These are phyloP conservation scores for Dinochytrium kinnereticum DNA, from an alignment of 371 early-diverging fungal species.

Conservation along the genomic window DNA sequence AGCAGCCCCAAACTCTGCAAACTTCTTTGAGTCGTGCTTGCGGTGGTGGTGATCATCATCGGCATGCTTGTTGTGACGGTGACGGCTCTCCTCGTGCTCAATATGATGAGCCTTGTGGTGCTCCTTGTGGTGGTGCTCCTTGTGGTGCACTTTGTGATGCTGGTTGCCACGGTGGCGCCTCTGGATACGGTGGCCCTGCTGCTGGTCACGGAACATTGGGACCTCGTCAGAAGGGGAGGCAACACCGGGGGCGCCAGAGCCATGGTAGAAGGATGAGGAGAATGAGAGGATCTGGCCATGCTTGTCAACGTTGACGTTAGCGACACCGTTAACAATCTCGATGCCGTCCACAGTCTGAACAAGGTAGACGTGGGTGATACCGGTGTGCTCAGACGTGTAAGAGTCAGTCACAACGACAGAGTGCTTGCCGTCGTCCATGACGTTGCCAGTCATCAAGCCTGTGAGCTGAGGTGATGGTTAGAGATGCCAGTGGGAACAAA, in stretches of 20 bases:
- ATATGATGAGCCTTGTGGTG: conserved; percentile 1
- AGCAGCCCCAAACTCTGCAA: not conserved
- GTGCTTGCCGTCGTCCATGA: not conserved
- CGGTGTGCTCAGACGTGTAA: conserved; percentile 45
- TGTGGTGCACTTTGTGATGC: not conserved
- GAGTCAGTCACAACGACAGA: conserved; percentile 39
- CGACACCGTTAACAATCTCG: conserved; percentile 56
- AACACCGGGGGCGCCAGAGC: not conserved
- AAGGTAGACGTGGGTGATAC: conserved; percentile 58
- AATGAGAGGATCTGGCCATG: conserved; percentile 39
- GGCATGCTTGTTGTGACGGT: not conserved
- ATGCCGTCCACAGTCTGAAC: conserved; percentile 51
- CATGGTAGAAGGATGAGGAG: conserved; percentile 23
- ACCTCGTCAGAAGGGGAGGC: not conserved
- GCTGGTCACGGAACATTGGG: not conserved
- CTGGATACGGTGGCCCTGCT: not conserved
- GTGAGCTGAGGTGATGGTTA: not conserved
- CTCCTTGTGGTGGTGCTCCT: conserved; percentile 17
- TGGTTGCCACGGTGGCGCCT: not conserved
- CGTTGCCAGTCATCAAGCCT: not conserved
- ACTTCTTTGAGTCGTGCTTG: no score
- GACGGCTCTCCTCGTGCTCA: not conserved
- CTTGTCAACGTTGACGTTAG: conserved; percentile 46
- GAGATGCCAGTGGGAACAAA: not conserved
- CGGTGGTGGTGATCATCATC: not conserved